phyloP scores from a whole-genome alignment of 805 yeast species.

The Candida arabinofermentans region DNA sequence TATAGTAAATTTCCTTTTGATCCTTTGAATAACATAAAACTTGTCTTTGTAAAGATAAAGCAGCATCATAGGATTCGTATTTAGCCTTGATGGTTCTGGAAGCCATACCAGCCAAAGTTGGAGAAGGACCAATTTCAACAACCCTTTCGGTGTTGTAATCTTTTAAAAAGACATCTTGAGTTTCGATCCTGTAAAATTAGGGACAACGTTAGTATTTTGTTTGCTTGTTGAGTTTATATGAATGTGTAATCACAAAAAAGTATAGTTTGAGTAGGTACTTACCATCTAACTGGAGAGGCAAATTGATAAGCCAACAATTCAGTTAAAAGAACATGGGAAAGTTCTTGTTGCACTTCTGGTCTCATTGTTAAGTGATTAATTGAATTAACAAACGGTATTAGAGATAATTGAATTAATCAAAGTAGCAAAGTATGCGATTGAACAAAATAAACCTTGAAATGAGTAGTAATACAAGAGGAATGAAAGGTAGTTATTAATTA shows the following conservation, averaged over 20 bases:
- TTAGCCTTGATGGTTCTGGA: conserved; percentile 91
- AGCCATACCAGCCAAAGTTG: conserved; percentile 98
- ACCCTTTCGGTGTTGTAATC: conserved; percentile 95
- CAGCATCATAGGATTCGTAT: conserved; percentile 97
- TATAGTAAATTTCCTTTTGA: conserved; percentile 93
- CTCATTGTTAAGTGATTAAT: conserved; percentile 46
- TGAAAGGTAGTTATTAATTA: no score
- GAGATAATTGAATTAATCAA: no score
- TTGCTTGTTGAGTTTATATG: not conserved
- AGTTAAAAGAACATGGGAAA: conserved; percentile 89
- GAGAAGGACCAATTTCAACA: conserved; percentile 98
- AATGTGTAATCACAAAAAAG: not conserved
- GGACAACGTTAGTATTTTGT: no score
- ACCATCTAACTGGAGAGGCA: conserved; percentile 99
- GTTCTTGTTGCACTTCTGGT: conserved; percentile 96
- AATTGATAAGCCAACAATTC: conserved; percentile 98
- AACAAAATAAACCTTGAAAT: no score
- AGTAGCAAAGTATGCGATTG: no score
- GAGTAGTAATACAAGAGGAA: no score
- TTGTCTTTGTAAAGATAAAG: conserved; percentile 88
- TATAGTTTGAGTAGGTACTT: conserved; percentile 11
- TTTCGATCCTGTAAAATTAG: conserved; percentile 58
- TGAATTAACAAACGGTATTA: not conserved
- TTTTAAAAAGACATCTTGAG: conserved; percentile 95
- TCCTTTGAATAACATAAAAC: conserved; percentile 94